Conservation (phyloP, 2,329 filamentous ascomycete genomes). For the Colletotrichum spinosum region DNA sequence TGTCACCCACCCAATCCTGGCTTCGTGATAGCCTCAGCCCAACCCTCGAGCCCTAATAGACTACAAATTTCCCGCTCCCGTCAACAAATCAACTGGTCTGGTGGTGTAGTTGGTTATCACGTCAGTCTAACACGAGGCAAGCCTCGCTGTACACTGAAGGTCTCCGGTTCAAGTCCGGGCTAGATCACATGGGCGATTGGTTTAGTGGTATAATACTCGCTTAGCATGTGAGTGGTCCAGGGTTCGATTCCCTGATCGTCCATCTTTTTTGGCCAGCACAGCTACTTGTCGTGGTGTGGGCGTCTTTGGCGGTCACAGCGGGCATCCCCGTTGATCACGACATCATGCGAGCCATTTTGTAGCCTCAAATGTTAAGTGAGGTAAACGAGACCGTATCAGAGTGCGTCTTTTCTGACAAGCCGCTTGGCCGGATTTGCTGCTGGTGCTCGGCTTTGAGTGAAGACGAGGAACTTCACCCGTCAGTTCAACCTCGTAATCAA, state of each 20-base stretch:
- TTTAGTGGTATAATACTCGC: too few relatives aligned
- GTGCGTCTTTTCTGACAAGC: too few relatives aligned
- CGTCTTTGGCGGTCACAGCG: background rate
- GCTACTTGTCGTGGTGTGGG: background rate
- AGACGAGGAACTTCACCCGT: too few relatives aligned
- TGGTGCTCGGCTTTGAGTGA: too few relatives aligned
- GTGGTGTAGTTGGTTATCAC: conserved; percentile 60
- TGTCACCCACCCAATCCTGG: background rate
- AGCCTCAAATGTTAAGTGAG: background rate
- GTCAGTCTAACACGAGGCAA: conserved; percentile 55
- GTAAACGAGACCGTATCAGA: too few relatives aligned
- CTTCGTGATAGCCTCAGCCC: background rate
- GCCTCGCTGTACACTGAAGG: conserved; percentile 29
- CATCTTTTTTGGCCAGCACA: background rate
- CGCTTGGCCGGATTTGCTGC: too few relatives aligned
- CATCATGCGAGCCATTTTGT: background rate
- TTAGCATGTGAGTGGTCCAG: too few relatives aligned
- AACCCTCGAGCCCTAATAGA: background rate
- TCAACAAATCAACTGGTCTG: conserved; percentile 22
- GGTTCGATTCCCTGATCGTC: too few relatives aligned
- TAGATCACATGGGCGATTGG: conserved; percentile 17
- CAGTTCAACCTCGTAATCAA: too few relatives aligned
- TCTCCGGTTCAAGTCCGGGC: conserved; percentile 38
- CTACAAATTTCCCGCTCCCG: rapidly evolving
- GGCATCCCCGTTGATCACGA: background rate